A percentile compares a stretch with the other conserved stretches of the same genome.
Evolutionary conservation across 441 rosid genomes (phyloP).

Genomic region (Hypseocharis bilobata): DNA sequence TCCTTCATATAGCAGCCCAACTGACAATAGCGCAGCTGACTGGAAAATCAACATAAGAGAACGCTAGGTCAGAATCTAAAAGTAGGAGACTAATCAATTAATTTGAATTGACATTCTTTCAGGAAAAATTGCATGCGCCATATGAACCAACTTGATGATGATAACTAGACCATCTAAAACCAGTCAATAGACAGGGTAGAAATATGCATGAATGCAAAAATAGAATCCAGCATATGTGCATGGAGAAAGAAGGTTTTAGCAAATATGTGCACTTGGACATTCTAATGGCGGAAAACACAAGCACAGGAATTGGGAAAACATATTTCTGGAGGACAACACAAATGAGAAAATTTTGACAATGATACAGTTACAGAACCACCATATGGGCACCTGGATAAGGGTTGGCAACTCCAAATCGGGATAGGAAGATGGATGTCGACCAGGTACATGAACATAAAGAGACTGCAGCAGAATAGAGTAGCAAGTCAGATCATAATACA

Average conservation of each 20-base stretch:
- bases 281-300: not conserved
- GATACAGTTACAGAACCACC: constrained; percentile 2
- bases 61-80: constrained; percentile 1
- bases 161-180: not conserved
- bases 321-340: not conserved
- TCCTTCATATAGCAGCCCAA: constrained; percentile 93
- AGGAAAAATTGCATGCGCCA: not conserved
- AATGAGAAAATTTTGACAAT: not conserved
- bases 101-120: not conserved
- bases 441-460: constrained; percentile 80
- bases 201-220: not conserved
- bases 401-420: constrained; percentile 89
- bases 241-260: not conserved
- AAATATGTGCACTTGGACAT: not conserved
- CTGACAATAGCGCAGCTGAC: constrained; percentile 89
- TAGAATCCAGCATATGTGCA: not conserved
- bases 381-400: constrained; percentile 61
- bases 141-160: constrained; percentile 1
- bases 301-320: not conserved
- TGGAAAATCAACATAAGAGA: constrained; percentile 29
- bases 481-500: constrained; percentile 15
- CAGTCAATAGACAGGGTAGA: not conserved
- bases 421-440: constrained; percentile 71
- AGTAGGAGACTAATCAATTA: not conserved
- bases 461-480: constrained; percentile 41